These are phyloP conservation scores for Luzula sylvatica DNA, from an alignment of 176 grass and related monocot species.

Conservation along the genomic window DNA sequence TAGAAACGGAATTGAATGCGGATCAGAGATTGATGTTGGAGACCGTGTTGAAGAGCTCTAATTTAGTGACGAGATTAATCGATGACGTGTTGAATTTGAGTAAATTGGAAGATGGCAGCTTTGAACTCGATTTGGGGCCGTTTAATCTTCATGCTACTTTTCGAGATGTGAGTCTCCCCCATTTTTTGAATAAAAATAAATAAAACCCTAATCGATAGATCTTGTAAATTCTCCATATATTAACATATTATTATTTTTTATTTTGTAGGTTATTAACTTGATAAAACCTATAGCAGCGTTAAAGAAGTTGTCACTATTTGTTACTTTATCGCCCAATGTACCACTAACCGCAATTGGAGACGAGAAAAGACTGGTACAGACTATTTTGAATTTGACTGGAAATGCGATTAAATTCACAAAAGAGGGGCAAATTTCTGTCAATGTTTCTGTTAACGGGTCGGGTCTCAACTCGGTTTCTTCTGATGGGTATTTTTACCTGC, in stretches of 20 bases:
- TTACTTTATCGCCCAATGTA: constrained; percentile 71
- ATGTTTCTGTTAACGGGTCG: constrained; percentile 56
- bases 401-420: constrained; percentile 98
- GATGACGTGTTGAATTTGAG: constrained; percentile 77
- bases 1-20: constrained; percentile 78
- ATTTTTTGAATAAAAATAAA: too few species aligned
- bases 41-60: constrained; percentile 68
- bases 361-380: constrained; percentile 83
- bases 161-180: constrained; percentile 18
- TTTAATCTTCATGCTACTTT: constrained; percentile 39
- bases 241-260: not conserved
- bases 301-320: constrained; percentile 45
- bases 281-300: constrained; percentile 42
- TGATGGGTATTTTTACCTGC: constrained; percentile 60
- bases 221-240: not conserved
- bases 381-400: constrained; percentile 76
- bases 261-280: constrained; percentile 29
- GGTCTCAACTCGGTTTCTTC: constrained; percentile 46
- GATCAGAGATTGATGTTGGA: constrained; percentile 90
- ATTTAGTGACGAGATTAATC: constrained; percentile 73
- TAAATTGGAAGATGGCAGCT: constrained; percentile 70
- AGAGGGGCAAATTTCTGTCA: constrained; percentile 65
- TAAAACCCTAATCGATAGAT: too few species aligned
- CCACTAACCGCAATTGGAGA: constrained; percentile 72
- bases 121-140: constrained; percentile 29